These are phyloP conservation scores for Penicillium sp. DNA, from an alignment of 2,329 filamentous ascomycete genomes.

Conservation along the genomic window DNA sequence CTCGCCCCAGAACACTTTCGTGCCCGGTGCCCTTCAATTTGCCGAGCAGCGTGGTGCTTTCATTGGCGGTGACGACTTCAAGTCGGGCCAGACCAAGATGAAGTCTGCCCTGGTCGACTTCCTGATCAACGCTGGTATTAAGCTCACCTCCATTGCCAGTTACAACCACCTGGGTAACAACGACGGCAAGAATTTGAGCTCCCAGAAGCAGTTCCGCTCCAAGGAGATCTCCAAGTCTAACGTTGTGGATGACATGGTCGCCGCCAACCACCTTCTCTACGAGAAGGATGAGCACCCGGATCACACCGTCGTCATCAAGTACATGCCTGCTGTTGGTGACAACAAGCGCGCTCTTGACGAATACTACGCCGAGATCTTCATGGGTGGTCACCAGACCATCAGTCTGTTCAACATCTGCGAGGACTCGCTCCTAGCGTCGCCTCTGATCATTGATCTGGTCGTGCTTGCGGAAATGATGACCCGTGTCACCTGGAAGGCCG, in stretches of 20 bases:
- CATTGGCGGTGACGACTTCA: slow-evolving; percentile 98
- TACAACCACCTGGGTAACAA: slow-evolving; percentile 99
- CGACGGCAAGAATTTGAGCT: slow-evolving; percentile 97
- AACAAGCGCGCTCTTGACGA: slow-evolving; percentile 98
- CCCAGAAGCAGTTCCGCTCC: slow-evolving; percentile 96
- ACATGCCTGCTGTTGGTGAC: slow-evolving; percentile 98
- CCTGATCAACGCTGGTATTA: slow-evolving; percentile 97
- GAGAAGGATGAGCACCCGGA: slow-evolving; percentile 90
- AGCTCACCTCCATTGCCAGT: slow-evolving; percentile 95
- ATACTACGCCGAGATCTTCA: slow-evolving; percentile 99
- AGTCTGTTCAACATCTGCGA: slow-evolving; percentile 98
- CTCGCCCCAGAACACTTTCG: slow-evolving; percentile 98
- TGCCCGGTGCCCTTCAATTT: slow-evolving; percentile 85
- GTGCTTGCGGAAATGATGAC: slow-evolving; percentile 97
- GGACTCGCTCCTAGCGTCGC: slow-evolving; percentile 92
- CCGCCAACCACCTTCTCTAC: slow-evolving; percentile 89
- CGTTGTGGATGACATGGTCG: slow-evolving; percentile 99
- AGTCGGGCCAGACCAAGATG: slow-evolving; percentile 99
- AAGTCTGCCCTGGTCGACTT: slow-evolving; percentile 99
- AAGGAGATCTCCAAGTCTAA: slow-evolving; percentile 99
- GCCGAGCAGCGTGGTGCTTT: slow-evolving; percentile 84
- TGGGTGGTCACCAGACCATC: slow-evolving; percentile 97
- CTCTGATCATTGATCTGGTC: slow-evolving; percentile 94
- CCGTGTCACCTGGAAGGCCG: slow-evolving; percentile 84
- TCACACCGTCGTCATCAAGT: slow-evolving; percentile 99